Percentiles rank a stretch among this genome's conserved stretches.
These are phyloP conservation scores for Flaveria brownii DNA, from an alignment of 129 eudicot genomes.

Conservation along the genomic window DNA sequence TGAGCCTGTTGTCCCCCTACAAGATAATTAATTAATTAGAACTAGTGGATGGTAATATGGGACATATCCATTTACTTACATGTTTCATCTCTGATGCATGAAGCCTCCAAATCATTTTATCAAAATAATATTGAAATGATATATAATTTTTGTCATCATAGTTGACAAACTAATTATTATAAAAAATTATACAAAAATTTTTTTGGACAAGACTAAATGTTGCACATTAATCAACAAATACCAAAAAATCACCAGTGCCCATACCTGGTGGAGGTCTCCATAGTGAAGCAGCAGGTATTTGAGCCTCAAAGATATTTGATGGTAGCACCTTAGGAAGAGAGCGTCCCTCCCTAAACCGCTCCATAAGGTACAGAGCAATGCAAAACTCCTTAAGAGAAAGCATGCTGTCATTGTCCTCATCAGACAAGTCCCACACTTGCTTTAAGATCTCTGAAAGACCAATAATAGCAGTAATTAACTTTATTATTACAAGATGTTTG, in stretches of 20 bases:
- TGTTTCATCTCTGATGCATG: slow-evolving; percentile 11
- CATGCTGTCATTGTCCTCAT: slow-evolving; percentile 96
- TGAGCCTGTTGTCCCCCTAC: slow-evolving; percentile 31
- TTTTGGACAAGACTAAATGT: not conserved
- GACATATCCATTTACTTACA: not conserved
- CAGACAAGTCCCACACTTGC: slow-evolving; percentile 97
- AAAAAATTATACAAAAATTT: not conserved
- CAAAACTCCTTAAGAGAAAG: slow-evolving; percentile 89
- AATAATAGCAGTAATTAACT: slow-evolving; percentile 4
- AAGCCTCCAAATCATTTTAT: not conserved
- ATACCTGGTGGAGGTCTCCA: slow-evolving; percentile 47
- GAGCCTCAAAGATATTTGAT: slow-evolving; percentile 51
- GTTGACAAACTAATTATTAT: not conserved
- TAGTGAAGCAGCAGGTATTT: slow-evolving; percentile 34
- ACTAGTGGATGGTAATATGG: not conserved
- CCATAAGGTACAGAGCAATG: slow-evolving; percentile 88
- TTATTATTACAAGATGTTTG: slow-evolving; percentile 8
- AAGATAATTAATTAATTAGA: slow-evolving; percentile 4
- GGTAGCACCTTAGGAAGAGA: slow-evolving; percentile 82
- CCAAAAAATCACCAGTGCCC: not conserved
- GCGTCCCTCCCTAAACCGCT: slow-evolving; percentile 82
- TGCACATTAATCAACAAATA: slow-evolving; percentile 6
- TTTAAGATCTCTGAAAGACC: slow-evolving; percentile 68
- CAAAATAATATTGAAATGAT: not conserved
- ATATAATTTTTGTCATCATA: not conserved